These are phyloP conservation scores for Sporisorium iseilematis-ciliati DNA, from an alignment of 1,284 basidiomycete species.

Conservation along the genomic window DNA sequence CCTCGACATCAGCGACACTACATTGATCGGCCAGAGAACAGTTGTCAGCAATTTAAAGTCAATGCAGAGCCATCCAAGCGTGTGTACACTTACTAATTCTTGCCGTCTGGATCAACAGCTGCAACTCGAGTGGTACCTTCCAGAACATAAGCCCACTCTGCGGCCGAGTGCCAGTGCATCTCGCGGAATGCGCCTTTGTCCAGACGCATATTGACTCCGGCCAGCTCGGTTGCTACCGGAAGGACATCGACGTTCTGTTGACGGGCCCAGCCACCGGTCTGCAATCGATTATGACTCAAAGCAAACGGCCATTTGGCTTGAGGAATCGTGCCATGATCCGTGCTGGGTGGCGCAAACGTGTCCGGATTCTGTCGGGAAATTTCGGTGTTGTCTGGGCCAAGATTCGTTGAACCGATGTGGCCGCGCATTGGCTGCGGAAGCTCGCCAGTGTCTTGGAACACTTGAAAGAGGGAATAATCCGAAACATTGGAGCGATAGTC, in stretches of 20 bases:
- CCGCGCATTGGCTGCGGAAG: constrained; percentile 18
- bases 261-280: constrained; percentile 18
- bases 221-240: constrained; percentile 2
- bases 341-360: constrained; percentile 9
- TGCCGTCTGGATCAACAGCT: constrained; percentile 76
- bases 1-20: constrained; percentile 65
- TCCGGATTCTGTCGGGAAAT: constrained; percentile 19
- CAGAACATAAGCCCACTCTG: constrained; percentile 62
- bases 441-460: too few species aligned
- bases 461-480: too few species aligned
- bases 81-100: constrained; percentile 72
- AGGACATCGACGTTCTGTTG: constrained; percentile 17
- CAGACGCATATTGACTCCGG: constrained; percentile 13
- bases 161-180: constrained; percentile 28
- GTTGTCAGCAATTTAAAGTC: too few species aligned
- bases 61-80: too few species aligned
- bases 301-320: constrained; percentile 23
- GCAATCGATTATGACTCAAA: constrained; percentile 5
- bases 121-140: constrained; percentile 71
- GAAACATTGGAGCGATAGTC: too few species aligned
- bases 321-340: constrained; percentile 10
- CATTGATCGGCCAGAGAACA: too few species aligned
- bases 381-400: constrained; percentile 12
- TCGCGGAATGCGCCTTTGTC: constrained; percentile 22
- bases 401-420: constrained; percentile 12